A percentile compares a stretch with the other conserved stretches of the same genome.
Conservation (phyloP, 169 alveolate species). For the Cryptosporidium tyzzeri region DNA sequence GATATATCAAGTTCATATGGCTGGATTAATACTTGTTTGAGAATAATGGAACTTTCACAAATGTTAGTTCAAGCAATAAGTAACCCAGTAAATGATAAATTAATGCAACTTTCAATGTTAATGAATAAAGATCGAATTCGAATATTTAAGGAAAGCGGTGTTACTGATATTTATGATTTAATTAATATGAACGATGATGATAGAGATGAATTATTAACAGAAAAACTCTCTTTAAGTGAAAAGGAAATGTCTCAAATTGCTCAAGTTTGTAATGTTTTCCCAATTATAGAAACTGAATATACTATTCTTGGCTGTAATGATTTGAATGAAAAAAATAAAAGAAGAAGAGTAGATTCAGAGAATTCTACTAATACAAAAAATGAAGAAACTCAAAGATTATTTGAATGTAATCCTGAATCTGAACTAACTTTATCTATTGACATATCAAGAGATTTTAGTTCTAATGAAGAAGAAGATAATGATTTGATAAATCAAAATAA, state of each 20-base stretch:
- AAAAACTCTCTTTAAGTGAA: conserved; percentile 79
- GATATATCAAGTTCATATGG: conserved; percentile 97
- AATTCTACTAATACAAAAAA: conserved; percentile 5
- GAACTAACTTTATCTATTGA: conserved; percentile 76
- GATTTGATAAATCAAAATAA: conserved; percentile 37
- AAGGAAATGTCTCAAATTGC: conserved; percentile 88
- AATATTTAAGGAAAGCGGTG: conserved; percentile 80
- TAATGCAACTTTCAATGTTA: conserved; percentile 76
- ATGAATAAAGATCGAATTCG: conserved; percentile 16
- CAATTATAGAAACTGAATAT: conserved; percentile 86
- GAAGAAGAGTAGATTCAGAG: conserved; percentile 76
- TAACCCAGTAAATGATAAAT: conserved; percentile 88
- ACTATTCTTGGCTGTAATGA: conserved; percentile 68
- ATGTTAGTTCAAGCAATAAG: conserved; percentile 96
- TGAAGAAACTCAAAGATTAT: conserved; percentile 77
- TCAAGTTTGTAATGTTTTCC: conserved; percentile 90
- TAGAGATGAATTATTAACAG: conserved; percentile 87
- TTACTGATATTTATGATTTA: conserved; percentile 93
- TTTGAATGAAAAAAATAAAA: conserved; percentile 59
- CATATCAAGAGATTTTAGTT: conserved; percentile 77
- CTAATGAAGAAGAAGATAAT: conserved; percentile 29
- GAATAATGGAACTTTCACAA: conserved; percentile 96
- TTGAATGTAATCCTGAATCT: conserved; percentile 72
- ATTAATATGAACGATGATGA: conserved; percentile 95
- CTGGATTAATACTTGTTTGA: conserved; percentile 94